Percentiles rank a stretch among this genome's conserved stretches.
These are phyloP conservation scores for Salix purpurea DNA, from an alignment of 345 rosid genomes.

Conservation along the genomic window DNA sequence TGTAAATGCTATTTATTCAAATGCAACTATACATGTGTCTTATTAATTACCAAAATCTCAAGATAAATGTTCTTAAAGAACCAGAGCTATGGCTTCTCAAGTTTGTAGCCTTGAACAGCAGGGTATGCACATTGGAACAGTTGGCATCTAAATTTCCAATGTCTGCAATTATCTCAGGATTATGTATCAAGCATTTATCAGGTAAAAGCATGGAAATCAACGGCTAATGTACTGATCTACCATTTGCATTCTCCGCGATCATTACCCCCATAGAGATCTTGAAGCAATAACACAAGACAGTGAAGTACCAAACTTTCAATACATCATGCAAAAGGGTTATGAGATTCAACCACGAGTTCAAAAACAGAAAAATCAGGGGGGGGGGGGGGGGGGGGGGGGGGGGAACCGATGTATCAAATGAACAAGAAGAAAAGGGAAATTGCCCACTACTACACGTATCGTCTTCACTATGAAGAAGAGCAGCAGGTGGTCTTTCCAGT, in stretches of 20 bases:
- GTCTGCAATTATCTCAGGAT: too few relatives aligned
- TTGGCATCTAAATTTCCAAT: too few relatives aligned
- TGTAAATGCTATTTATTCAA: too few relatives aligned
- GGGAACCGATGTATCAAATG: background rate
- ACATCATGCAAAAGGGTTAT: background rate
- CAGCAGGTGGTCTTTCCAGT: constrained; percentile 74
- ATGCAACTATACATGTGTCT: background rate
- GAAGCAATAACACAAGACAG: background rate
- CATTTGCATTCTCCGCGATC: background rate
- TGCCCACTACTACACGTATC: constrained; percentile 1
- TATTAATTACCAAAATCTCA: background rate
- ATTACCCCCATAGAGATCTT: background rate
- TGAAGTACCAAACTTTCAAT: background rate
- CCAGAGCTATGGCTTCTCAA: background rate
- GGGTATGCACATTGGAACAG: too few relatives aligned
- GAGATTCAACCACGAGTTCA: background rate
- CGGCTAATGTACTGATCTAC: too few relatives aligned
- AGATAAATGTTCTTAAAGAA: background rate
- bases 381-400: too few relatives aligned
- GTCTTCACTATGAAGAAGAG: constrained; percentile 51
- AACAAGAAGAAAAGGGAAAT: background rate
- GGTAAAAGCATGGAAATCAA: too few relatives aligned
- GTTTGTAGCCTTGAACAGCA: background rate
- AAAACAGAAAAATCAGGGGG: background rate
- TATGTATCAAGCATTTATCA: too few relatives aligned